A percentile compares a stretch with the other conserved stretches of the same genome.
Evolutionary conservation across 2,329 filamentous ascomycete species (phyloP).

Genomic region (Stachybotrys chlorohalonatus): DNA sequence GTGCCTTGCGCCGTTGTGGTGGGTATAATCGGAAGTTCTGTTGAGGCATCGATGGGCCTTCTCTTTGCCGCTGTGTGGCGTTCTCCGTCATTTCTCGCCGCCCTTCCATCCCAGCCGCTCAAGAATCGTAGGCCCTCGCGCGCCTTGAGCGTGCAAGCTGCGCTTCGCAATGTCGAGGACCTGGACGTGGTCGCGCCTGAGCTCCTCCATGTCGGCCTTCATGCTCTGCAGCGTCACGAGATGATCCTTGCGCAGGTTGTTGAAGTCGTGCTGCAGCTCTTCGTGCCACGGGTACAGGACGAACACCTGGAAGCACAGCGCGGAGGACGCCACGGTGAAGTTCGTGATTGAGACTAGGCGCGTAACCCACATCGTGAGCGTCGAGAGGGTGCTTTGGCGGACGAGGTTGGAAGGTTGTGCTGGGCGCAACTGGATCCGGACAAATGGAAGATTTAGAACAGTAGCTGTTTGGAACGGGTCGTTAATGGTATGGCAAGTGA

Average conservation of each 20-base stretch:
- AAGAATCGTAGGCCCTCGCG: neutral
- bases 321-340: conserved; percentile 56
- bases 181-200: conserved; percentile 15
- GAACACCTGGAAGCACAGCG: conserved; percentile 58
- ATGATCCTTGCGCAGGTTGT: conserved; percentile 50
- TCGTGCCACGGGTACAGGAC: conserved; percentile 66
- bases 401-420: no score
- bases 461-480: no score
- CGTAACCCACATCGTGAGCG: conserved; percentile 11
- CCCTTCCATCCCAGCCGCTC: neutral
- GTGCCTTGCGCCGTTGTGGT: no score
- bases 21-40: no score
- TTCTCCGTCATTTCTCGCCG: no score
- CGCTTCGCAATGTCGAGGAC: conserved; percentile 14
- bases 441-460: no score
- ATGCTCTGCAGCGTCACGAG: conserved; percentile 25
- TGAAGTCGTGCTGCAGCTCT: conserved; percentile 53
- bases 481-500: neutral
- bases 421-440: no score
- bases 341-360: conserved; percentile 26
- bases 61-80: no score
- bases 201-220: conserved; percentile 5
- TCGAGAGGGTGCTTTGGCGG: neutral
- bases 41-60: no score
- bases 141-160: neutral